Evolutionary conservation across 352 stramenopile species (phyloP), one percentile per base, ranked within the genome.

Genomic region (Phytopythium mirpurense): DNA sequence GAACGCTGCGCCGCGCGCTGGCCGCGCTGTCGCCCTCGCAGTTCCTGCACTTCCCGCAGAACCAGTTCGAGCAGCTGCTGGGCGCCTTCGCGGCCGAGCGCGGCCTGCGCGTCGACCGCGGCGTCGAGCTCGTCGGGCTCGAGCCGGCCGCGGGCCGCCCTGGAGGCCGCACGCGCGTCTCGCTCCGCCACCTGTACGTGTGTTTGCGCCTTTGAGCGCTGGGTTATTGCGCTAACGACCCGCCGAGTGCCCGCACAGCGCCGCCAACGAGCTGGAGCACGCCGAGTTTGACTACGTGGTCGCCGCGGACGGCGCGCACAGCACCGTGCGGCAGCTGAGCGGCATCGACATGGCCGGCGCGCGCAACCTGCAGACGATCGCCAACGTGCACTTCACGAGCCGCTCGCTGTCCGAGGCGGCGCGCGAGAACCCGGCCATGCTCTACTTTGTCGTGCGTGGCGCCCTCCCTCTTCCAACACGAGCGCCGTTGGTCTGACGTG

Each of bases 351-450:
- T 95, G 68, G 70, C 57, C 31, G 91, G 88, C 44, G 70, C 83
- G 9, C 51, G 59, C 37, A 88, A 88, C 36, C 54, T 98, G 19
- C 93, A 98, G 74, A 88, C 84, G 54, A 86, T 98, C 45, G 88
- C 96, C 16, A 98, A 98, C 63, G 79, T 98, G 18, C 93, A 98
- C 51, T 98, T 98, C 70, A 93, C 78, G 32, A 96, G 85, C 66
- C 70, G 77, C 47, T 57, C 72, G 29, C 63, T 94, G 10, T 86
- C 79, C 0, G 47, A 66, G 14, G 68, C 73, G 7, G 77, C 73
- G 5, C 52, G 70, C 7, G 71, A 90, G 44, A 81, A 90, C 51
- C 78, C 77, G 15, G 91, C 75, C 32, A 98, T 98, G 95, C 70
- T 98, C 32, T 97, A 98, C 68, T 98, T 98, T 61, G 68, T 98